Evolutionary conservation across 352 stramenopile species (phyloP).

Genomic region (Globisporangium cystogenes): DNA sequence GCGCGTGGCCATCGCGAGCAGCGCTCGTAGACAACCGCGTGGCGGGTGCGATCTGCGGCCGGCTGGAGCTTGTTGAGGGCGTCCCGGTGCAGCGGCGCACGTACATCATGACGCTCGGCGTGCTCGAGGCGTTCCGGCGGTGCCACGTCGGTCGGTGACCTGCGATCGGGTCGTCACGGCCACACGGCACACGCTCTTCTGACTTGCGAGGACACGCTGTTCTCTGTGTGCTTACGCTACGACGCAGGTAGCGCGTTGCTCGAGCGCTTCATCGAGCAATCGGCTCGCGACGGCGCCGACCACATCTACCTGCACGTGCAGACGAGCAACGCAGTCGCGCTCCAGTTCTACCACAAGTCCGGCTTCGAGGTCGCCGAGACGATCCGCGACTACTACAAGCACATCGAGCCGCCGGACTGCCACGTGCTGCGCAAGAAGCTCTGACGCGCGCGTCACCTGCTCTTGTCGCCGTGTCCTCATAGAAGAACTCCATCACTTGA

Average conservation of each 20-base stretch:
- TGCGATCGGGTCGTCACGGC: too few relatives aligned
- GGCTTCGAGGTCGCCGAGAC: constrained; percentile 88
- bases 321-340: constrained; percentile 88
- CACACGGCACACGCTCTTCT: not conserved
- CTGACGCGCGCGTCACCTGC: too few relatives aligned
- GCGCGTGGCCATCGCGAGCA: constrained; percentile 12
- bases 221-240: not conserved
- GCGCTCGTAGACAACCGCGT: constrained; percentile 76
- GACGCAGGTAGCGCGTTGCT: constrained; percentile 36
- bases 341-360: constrained; percentile 88
- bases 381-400: constrained; percentile 94
- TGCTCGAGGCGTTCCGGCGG: constrained; percentile 86
- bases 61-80: constrained; percentile 49
- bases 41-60: constrained; percentile 88
- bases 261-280: constrained; percentile 30
- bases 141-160: constrained; percentile 58
- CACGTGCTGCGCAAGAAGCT: too few relatives aligned
- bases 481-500: too few relatives aligned
- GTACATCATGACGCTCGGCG: constrained; percentile 95
- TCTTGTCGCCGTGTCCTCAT: too few relatives aligned
- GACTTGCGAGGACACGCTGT: not conserved
- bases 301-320: constrained; percentile 90
- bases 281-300: constrained; percentile 27
- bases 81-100: constrained; percentile 31
- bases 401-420: constrained; percentile 92